These are phyloP conservation scores for Xylaria curta DNA, from an alignment of 495 filamentous ascomycete species.

Conservation along the genomic window DNA sequence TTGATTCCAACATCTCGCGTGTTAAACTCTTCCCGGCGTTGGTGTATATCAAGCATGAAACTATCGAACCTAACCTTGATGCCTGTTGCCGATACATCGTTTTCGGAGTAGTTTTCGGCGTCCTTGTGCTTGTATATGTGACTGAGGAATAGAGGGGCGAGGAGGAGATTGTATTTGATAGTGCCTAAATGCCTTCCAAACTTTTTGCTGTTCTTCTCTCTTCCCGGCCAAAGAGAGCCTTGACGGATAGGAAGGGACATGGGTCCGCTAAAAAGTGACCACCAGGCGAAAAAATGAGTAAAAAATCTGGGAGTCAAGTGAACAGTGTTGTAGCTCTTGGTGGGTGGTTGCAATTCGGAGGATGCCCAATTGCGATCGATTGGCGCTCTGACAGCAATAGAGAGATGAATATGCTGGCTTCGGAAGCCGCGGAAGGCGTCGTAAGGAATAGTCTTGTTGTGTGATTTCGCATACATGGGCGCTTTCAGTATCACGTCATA, in stretches of 20 bases:
- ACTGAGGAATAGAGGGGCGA: conserved; percentile 91
- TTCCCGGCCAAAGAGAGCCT: conserved; percentile 85
- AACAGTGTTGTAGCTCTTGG: conserved; percentile 90
- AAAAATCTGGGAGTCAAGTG: conserved; percentile 95
- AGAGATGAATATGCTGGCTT: conserved; percentile 94
- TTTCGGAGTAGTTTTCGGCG: conserved; percentile 80
- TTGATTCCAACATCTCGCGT: conserved; percentile 75
- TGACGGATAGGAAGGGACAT: conserved; percentile 96
- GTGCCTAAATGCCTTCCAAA: conserved; percentile 96
- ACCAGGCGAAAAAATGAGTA: conserved; percentile 98
- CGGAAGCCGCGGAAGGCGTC: conserved; percentile 94
- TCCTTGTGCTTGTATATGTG: conserved; percentile 99
- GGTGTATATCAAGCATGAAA: conserved; percentile 95
- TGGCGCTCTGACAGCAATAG: conserved; percentile 85
- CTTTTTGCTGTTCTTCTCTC: conserved; percentile 97
- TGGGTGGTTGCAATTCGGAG: conserved; percentile 67
- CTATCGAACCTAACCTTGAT: conserved; percentile 93
- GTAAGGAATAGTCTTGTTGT: conserved; percentile 63
- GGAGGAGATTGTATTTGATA: conserved; percentile 92
- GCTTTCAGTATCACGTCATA: conserved; percentile 88
- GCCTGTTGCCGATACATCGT: conserved; percentile 86
- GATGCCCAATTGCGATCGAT: conserved; percentile 79
- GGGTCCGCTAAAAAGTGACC: conserved; percentile 91
- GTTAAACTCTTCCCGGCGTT: conserved; percentile 88
- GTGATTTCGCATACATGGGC: conserved; percentile 70